Base-by-base conservation (phyloP, 371 early-diverging fungal species). In the Rozella allomycis region DNA sequence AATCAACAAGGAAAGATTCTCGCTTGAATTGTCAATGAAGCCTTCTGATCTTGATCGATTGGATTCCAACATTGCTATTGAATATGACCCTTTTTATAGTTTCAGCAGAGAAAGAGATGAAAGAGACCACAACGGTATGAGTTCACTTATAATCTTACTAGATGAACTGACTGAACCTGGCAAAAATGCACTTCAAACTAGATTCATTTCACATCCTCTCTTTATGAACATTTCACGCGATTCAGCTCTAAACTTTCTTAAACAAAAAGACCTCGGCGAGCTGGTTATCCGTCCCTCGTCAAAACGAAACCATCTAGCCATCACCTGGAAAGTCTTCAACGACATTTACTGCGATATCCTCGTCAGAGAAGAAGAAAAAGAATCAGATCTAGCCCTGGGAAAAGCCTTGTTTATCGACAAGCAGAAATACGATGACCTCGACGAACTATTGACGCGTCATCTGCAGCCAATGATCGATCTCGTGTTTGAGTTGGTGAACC, bases 231-330 rank as follows among this genome's bases (percentile, higher is more conserved):
- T 79, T 29, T 70, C 64, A 23, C 64, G 61, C 40, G 43, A 58
- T 20, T 67, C 78, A 39, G 88, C 90, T 2, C 70, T 74, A 41
- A 57, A 66, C 25, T 74, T 68, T 33, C 52, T 91, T 28, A 48
- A 61, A 5, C 45, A 47, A 11, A 58, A 72, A 14, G 61, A 57
- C 11, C 27, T 17, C 2, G 97, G 94, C 20, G 74, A 75, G 19
- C 50, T 73, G n/a, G 77, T 96, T 9, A 74, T 96, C 33, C 72
- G 93, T 13, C 90, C 91, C 1, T 87, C 88, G 10, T 77, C 79
- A 3, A 66, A 71, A 8, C 87, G 88, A 8, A 50, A 56, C 17
- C 81, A 83, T 44, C 57, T 96, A 12, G 72, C 79, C 0, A 70
- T 91, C 18, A 87, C 87, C 3, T 90, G 87, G 83, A 87, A 88